These are phyloP conservation scores for Aspergillaceae sp. DNA, from an alignment of 2,329 filamentous ascomycete genomes.

Conservation along the genomic window DNA sequence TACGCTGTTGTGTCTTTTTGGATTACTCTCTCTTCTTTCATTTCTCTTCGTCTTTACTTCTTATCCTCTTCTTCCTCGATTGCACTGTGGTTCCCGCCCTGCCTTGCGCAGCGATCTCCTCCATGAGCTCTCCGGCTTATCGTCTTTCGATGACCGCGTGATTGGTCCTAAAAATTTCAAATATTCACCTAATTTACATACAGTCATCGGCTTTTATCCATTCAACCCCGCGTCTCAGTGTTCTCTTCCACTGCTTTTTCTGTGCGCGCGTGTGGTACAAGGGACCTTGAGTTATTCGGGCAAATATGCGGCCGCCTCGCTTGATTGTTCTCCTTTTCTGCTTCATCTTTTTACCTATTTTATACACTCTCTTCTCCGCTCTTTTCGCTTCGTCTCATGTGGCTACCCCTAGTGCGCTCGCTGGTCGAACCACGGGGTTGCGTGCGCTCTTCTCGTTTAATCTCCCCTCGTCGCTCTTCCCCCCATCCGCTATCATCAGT, in stretches of 20 bases:
- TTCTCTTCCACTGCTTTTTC: conserved; percentile 7
- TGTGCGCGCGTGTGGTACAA: neutral
- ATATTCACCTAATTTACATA: too few species aligned
- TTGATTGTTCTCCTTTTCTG: conserved; percentile 39
- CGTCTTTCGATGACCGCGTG: conserved; percentile 21
- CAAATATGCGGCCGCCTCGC: conserved; percentile 40
- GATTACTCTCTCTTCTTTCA: neutral
- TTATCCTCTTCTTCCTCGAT: conserved; percentile 1
- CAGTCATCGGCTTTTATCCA: too few species aligned
- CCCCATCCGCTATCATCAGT: conserved; percentile 89
- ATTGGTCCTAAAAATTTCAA: conserved; percentile 21
- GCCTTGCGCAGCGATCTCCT: conserved; percentile 17
- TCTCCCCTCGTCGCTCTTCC: conserved; percentile 78
- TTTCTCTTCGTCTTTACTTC: neutral
- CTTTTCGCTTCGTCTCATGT: conserved; percentile 32
- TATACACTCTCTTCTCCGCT: conserved; percentile 41
- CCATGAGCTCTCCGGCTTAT: conserved; percentile 26
- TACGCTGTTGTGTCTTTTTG: neutral
- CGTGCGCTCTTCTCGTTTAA: conserved; percentile 61
- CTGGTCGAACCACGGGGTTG: conserved; percentile 40
- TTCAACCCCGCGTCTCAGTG: too few species aligned
- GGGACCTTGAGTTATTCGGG: conserved; percentile 3
- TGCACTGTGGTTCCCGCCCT: neutral
- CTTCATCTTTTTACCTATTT: conserved; percentile 41
- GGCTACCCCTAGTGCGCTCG: conserved; percentile 28